A percentile compares a stretch with the other conserved stretches of the same genome.
These are phyloP conservation scores for Malassezia cuniculi DNA, from an alignment of 1,284 basidiomycete genomes.

Conservation along the genomic window DNA sequence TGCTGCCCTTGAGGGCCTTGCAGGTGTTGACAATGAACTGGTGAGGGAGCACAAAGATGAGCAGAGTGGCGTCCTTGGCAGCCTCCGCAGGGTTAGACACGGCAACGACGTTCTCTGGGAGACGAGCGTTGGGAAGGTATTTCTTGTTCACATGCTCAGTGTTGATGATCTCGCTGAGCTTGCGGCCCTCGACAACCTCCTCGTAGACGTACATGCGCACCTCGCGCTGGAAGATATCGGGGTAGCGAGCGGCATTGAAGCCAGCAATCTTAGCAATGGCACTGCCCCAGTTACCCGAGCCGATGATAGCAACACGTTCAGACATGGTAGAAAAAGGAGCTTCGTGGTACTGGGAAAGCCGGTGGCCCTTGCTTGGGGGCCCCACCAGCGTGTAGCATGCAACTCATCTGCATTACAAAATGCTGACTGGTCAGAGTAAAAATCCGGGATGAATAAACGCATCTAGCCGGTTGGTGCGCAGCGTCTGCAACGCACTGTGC, in stretches of 20 bases:
- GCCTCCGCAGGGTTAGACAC: conserved; percentile 49
- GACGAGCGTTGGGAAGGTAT: conserved; percentile 49
- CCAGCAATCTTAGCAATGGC: conserved; percentile 52
- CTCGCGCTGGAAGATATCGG: conserved; percentile 40
- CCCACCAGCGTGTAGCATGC: too few relatives aligned
- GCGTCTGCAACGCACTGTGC: too few relatives aligned
- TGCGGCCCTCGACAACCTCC: conserved; percentile 48
- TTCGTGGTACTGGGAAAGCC: too few relatives aligned
- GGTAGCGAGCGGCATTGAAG: conserved; percentile 47
- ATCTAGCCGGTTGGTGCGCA: too few relatives aligned
- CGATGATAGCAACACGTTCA: conserved; percentile 53
- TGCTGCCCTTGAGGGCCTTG: conserved; percentile 33
- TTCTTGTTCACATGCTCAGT: conserved; percentile 52
- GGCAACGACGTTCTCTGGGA: conserved; percentile 52
- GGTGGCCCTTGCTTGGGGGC: too few relatives aligned
- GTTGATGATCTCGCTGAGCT: conserved; percentile 52
- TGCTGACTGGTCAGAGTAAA: too few relatives aligned
- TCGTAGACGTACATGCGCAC: conserved; percentile 41
- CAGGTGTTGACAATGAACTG: conserved; percentile 46
- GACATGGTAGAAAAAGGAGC: too few relatives aligned
- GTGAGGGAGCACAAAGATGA: conserved; percentile 53
- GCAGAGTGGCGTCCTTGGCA: conserved; percentile 50
- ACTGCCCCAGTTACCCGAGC: conserved; percentile 48
- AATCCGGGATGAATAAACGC: too few relatives aligned
- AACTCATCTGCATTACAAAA: too few relatives aligned